These are phyloP conservation scores for Sophora flavescens DNA, from an alignment of 306 rosid species.

Conservation along the genomic window DNA sequence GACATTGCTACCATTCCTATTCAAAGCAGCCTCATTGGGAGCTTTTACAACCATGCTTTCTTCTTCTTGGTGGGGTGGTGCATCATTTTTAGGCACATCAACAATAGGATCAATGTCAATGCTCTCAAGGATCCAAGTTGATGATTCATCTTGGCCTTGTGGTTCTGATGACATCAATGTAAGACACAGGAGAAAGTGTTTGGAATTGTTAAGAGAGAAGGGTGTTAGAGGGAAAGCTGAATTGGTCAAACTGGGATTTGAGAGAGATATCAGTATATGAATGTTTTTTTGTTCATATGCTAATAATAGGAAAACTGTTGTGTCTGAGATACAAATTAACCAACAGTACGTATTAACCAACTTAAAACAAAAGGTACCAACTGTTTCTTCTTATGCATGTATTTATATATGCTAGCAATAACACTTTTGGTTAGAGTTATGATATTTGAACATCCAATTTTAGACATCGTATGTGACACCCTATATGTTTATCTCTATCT, in stretches of 20 bases:
- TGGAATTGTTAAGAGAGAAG: slow-evolving; percentile 6
- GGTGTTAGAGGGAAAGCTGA: slow-evolving; percentile 43
- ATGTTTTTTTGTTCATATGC: slow-evolving; percentile 9
- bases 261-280: slow-evolving; percentile 20
- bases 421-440: no score
- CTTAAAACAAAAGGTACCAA: not conserved
- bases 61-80: not conserved
- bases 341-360: slow-evolving; percentile 1
- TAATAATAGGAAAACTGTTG: slow-evolving; percentile 37
- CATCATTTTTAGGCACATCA: slow-evolving; percentile 43
- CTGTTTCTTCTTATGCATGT: slow-evolving; percentile 13
- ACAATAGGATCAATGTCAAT: slow-evolving; percentile 60
- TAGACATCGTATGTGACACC: no score
- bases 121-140: slow-evolving; percentile 63
- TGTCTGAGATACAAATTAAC: slow-evolving; percentile 25
- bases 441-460: no score
- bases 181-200: not conserved
- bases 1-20: slow-evolving; percentile 22
- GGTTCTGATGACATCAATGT: slow-evolving; percentile 53
- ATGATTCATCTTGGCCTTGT: slow-evolving; percentile 45
- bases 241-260: slow-evolving; percentile 32
- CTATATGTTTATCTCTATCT: no score
- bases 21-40: slow-evolving; percentile 28
- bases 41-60: slow-evolving; percentile 18
- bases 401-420: not conserved